Evolutionary conservation across 176 grass and related monocot genomes (phyloP).

Genomic region (Thinopyrum elongatum): DNA sequence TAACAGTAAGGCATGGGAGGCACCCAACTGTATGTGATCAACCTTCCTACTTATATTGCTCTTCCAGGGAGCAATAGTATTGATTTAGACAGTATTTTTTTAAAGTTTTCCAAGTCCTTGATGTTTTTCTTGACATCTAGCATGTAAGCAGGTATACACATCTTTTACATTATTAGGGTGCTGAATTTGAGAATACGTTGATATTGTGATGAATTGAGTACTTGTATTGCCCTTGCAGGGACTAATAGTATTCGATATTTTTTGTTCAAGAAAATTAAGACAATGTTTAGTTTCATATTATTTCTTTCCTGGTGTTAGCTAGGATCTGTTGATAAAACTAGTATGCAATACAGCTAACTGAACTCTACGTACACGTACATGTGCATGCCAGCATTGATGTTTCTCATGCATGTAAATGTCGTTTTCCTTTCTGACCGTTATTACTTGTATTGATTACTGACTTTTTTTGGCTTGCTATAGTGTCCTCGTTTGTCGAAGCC

Average conservation of each 20-base stretch:
- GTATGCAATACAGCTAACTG: background rate
- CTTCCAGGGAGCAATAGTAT: background rate
- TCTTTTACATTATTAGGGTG: background rate
- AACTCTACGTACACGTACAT: background rate
- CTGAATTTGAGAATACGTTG: background rate
- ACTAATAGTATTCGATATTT: conserved; percentile 6
- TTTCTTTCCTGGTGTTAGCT: conserved; percentile 7
- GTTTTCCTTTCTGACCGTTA: conserved; percentile 6
- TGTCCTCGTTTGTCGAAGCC: background rate
- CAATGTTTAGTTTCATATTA: background rate
- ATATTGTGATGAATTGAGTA: background rate
- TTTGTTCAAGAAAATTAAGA: background rate
- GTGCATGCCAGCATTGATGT: conserved; percentile 37
- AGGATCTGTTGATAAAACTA: conserved; percentile 19
- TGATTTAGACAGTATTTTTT: conserved; percentile 3
- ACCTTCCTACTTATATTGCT: background rate
- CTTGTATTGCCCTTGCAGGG: background rate
- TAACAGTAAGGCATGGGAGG: background rate
- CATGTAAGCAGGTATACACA: background rate
- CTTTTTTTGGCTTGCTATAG: conserved; percentile 10
- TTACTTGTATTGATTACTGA: conserved; percentile 26
- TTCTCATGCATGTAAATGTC: conserved; percentile 6
- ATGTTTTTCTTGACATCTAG: background rate
- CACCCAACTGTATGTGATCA: background rate
- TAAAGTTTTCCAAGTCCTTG: background rate